These are phyloP conservation scores for Orbilia javanica DNA, from an alignment of 2,329 filamentous ascomycete genomes.

Conservation along the genomic window DNA sequence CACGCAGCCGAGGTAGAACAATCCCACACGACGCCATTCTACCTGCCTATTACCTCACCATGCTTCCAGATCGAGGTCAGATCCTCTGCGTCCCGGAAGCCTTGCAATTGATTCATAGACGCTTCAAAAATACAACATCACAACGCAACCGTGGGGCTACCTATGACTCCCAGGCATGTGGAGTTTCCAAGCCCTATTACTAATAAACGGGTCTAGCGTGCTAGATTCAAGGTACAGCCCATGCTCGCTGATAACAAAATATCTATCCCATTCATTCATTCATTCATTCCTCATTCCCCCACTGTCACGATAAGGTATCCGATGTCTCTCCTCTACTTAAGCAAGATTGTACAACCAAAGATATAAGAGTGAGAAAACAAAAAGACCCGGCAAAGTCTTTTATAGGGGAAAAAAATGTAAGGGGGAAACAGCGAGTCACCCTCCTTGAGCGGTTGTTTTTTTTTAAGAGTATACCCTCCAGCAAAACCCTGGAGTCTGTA, in stretches of 20 bases:
- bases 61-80: slow-evolving; percentile 1
- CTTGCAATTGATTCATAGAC: neutral
- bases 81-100: neutral
- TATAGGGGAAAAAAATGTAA: too few species aligned
- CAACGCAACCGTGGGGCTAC: neutral
- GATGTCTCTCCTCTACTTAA: neutral
- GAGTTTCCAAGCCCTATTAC: too few species aligned
- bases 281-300: neutral
- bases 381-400: neutral
- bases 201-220: too few species aligned
- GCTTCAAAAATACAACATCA: neutral
- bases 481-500: slow-evolving; percentile 15
- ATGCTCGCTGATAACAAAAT: neutral
- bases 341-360: neutral
- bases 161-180: neutral
- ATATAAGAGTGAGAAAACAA: neutral
- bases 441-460: neutral
- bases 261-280: neutral
- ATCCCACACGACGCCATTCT: neutral
- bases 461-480: slow-evolving; percentile 26
- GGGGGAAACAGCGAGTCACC: neutral
- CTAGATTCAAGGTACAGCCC: too few species aligned
- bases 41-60: neutral
- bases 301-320: neutral
- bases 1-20: slow-evolving; percentile 11